Percentiles rank a stretch among this genome's conserved stretches.
Evolutionary conservation across 345 rosid species (phyloP).

Genomic region (Barbarea vulgaris): DNA sequence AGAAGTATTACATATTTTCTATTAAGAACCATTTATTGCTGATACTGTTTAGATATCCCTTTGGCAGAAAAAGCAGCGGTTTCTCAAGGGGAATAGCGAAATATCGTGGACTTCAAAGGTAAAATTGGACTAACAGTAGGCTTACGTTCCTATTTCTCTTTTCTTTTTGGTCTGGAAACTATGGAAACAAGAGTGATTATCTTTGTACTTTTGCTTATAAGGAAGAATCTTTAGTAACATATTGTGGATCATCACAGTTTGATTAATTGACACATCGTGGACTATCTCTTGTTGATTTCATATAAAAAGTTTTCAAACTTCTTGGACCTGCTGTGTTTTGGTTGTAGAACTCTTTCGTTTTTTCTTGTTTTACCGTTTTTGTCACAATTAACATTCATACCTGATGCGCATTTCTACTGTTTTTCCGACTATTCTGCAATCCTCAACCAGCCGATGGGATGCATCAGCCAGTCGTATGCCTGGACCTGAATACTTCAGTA

Average conservation of each 20-base stretch:
- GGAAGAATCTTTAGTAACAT: background rate
- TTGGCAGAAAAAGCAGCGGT: constrained; percentile 94
- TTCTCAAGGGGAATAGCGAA: constrained; percentile 94
- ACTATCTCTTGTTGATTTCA: background rate
- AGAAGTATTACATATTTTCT: constrained; percentile 9
- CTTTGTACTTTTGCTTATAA: background rate
- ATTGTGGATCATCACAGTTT: constrained; percentile 6
- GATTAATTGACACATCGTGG: constrained; percentile 9
- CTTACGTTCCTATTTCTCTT: background rate
- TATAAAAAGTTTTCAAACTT: background rate
- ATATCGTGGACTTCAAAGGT: constrained; percentile 96
- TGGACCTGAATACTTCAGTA: constrained; percentile 80
- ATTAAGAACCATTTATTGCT: constrained; percentile 36
- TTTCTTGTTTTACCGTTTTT: background rate
- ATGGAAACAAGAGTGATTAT: background rate
- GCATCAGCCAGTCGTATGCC: constrained; percentile 75
- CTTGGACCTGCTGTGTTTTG: constrained; percentile 6
- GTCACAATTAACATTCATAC: background rate
- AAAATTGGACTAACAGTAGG: constrained; percentile 25
- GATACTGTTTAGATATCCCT: constrained; percentile 39
- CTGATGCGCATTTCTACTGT: constrained; percentile 31
- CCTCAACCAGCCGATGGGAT: constrained; percentile 73
- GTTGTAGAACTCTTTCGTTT: background rate
- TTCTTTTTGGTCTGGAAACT: background rate
- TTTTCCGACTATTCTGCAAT: constrained; percentile 24